A percentile compares a stretch with the other conserved stretches of the same genome.
phyloP scores from a whole-genome alignment of 805 yeast genomes.

The Ogataea zsoltii region DNA sequence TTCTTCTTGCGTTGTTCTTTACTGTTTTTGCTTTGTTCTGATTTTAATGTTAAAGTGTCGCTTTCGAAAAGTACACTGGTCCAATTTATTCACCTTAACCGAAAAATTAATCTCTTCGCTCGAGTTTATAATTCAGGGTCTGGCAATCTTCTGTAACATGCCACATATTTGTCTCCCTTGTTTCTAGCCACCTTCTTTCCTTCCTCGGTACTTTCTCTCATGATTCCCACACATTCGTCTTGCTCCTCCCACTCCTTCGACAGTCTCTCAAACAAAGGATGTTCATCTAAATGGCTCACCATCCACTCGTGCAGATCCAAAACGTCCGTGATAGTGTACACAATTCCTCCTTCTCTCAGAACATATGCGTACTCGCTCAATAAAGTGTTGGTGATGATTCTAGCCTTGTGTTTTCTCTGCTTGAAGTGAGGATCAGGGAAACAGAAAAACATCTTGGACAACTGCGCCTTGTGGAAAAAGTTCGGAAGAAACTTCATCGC shows the following conservation, averaged over 20 bases:
- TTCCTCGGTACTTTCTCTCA: constrained; percentile 95
- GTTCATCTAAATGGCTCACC: constrained; percentile 87
- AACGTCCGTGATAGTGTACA: constrained; percentile 96
- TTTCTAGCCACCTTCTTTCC: constrained; percentile 95
- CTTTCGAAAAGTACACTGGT: too few species aligned
- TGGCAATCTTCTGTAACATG: constrained; percentile 79
- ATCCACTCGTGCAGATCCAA: constrained; percentile 93
- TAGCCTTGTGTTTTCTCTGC: constrained; percentile 94
- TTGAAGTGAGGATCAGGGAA: constrained; percentile 99
- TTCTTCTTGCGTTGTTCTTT: not conserved
- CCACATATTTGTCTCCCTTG: constrained; percentile 81
- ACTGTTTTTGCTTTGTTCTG: not conserved
- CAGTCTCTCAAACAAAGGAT: constrained; percentile 86
- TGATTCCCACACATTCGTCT: constrained; percentile 81
- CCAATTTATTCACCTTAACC: too few species aligned
- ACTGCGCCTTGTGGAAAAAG: constrained; percentile 79
- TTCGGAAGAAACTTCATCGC: constrained; percentile 98
- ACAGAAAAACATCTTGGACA: constrained; percentile 92
- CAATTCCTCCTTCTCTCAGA: constrained; percentile 78
- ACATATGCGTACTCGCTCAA: constrained; percentile 91
- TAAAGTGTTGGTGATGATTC: constrained; percentile 88
- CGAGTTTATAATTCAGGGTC: constrained; percentile 42
- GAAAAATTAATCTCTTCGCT: not conserved
- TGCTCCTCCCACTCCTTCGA: constrained; percentile 72
- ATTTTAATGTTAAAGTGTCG: too few species aligned